Evolutionary conservation across 345 rosid species (phyloP), one percentile per base, ranked within the genome.

Genomic region (Lepidium africanum): DNA sequence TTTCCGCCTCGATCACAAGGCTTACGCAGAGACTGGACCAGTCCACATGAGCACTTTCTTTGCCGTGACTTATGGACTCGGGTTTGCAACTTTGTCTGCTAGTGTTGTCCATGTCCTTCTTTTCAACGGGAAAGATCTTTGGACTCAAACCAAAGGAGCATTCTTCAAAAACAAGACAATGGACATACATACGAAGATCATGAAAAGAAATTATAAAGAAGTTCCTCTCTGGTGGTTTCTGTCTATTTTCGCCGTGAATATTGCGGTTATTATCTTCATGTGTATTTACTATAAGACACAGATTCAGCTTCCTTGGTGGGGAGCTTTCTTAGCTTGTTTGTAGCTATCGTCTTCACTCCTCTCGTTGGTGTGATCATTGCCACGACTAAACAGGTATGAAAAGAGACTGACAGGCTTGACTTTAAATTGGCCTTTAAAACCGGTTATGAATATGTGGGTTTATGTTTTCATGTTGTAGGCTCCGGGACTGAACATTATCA

Each of bases 301-400:
- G 25, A 84, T 92, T 59, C 98, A 89, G 35, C 75, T 89, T 84
- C 94, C 85, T 4, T 92, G 96, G 96, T 92, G 96, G 96, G 95
- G 89, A 10, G 89, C 87, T 16, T 55, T 89, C 58, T 77, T 87
- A 47, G 94, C 95, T 76, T 92, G 95, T 71, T 80, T 57, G 23
- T 89, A 25, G 90, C 98, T 39, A 33, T 92, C 15, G 77, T 82
- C 80, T 92, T 83, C 82, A 89, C 98, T 63, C 91, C 91, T 53
- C 95, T 92, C 0, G 76, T 92, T 32, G 98, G 98, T 43, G 81
- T 89, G 38, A 87, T 92, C 72, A 52, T 9, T 56, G 90, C 96
- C 37, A 89, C 96, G 37, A 87, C 94, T 38, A 87, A 85, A 56
- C 88, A 83, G 88, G 93, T 65, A 33, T 32, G 25, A 40, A 37